Evolutionary conservation across 108 stramenopile genomes (phyloP).

Genomic region (Cyclotella baltica): DNA sequence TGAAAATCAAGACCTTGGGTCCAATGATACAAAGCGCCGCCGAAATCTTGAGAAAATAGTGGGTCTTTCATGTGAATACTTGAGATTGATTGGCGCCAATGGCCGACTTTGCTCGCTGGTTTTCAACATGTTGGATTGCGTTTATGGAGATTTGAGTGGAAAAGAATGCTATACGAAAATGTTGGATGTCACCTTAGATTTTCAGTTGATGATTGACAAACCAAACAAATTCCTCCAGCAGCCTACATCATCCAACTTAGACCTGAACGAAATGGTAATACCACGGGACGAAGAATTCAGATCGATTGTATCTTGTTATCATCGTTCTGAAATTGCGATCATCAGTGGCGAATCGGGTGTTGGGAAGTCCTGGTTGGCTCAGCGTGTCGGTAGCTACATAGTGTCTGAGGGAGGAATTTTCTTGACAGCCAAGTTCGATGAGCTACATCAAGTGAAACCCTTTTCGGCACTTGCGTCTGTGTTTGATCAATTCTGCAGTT

Average conservation of each 20-base stretch:
- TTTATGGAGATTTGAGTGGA: slow-evolving; percentile 7
- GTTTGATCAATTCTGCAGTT: neutral
- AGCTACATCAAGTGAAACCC: slow-evolving; percentile 7
- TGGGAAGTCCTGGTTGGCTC: slow-evolving; percentile 21
- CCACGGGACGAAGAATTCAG: neutral
- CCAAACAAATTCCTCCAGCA: slow-evolving; percentile 5
- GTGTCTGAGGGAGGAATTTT: slow-evolving; percentile 15
- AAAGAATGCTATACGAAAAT: slow-evolving; percentile 6
- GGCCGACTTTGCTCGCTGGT: slow-evolving; percentile 7
- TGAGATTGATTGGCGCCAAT: neutral
- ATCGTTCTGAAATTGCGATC: neutral
- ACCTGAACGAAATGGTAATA: neutral
- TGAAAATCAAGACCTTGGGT: neutral
- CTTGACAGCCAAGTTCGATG: slow-evolving; percentile 22
- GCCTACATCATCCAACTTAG: neutral
- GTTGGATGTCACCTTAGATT: neutral
- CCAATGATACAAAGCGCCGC: neutral
- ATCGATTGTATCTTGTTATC: neutral
- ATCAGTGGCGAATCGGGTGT: slow-evolving; percentile 9
- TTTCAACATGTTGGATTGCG: neutral
- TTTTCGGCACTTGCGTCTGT: slow-evolving; percentile 15
- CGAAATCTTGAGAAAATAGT: neutral
- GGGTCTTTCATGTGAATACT: neutral
- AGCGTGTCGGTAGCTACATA: neutral
- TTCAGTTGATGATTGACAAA: slow-evolving; percentile 12